These are phyloP conservation scores for Sporothrix curviconia DNA, from an alignment of 2,329 filamentous ascomycete genomes.

Conservation along the genomic window DNA sequence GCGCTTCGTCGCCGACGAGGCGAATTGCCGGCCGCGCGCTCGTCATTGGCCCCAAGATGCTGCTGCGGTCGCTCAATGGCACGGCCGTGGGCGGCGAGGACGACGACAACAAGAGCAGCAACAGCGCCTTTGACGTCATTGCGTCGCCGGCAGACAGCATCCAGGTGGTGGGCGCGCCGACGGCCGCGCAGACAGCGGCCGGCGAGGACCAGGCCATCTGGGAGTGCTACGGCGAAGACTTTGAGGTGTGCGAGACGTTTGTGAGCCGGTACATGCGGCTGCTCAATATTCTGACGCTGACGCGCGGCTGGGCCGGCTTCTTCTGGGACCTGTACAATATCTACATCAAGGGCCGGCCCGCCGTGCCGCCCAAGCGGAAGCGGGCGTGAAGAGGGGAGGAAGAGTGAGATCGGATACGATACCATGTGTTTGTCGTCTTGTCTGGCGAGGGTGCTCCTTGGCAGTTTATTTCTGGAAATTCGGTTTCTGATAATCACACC, in stretches of 20 bases:
- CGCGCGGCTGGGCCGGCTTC: constrained; percentile 50
- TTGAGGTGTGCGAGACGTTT: constrained; percentile 50
- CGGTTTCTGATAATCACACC: too few species aligned
- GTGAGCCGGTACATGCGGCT: constrained; percentile 45
- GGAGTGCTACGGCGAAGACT: constrained; percentile 57
- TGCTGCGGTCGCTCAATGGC: constrained; percentile 33
- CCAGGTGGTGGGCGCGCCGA: constrained; percentile 19
- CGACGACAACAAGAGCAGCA: too few species aligned
- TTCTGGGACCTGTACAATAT: constrained; percentile 28
- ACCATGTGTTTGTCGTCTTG: neutral
- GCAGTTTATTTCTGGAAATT: too few species aligned
- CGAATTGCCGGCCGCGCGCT: constrained; percentile 51
- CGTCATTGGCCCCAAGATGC: constrained; percentile 50
- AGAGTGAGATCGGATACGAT: neutral
- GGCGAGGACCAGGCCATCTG: constrained; percentile 41
- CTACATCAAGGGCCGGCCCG: neutral
- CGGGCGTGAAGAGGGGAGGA: neutral
- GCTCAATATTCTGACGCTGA: constrained; percentile 43
- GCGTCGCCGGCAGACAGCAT: neutral
- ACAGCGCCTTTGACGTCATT: neutral
- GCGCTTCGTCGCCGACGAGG: constrained; percentile 51
- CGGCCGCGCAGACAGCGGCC: neutral
- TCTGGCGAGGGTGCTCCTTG: neutral
- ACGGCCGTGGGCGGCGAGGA: too few species aligned
- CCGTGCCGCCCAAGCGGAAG: neutral